phyloP scores from a whole-genome alignment of 495 filamentous ascomycete genomes.

The Melanomma pulvis-pyrius region DNA sequence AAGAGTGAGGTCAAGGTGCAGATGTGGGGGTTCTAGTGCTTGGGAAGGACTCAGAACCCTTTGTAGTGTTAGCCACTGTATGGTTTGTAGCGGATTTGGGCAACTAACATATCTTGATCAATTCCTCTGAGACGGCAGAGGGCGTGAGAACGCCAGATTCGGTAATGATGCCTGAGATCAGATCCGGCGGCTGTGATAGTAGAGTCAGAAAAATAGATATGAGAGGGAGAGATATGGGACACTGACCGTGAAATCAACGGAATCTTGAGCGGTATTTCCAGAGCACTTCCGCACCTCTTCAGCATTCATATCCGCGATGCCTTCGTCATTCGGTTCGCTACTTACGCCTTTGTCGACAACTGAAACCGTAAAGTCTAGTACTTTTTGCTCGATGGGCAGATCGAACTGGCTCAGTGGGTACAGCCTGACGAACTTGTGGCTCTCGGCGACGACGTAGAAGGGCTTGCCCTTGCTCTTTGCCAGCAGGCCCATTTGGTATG shows the following conservation, averaged over 20 bases:
- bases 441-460: slow-evolving; percentile 91
- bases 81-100: neutral
- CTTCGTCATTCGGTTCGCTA: slow-evolving; percentile 42
- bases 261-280: slow-evolving; percentile 44
- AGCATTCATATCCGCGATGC: slow-evolving; percentile 29
- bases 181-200: slow-evolving; percentile 60
- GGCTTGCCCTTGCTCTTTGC: slow-evolving; percentile 76
- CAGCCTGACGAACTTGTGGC: slow-evolving; percentile 88
- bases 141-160: slow-evolving; percentile 75
- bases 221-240: neutral
- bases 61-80: neutral
- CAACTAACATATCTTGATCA: slow-evolving; percentile 67
- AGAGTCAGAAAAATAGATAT: neutral
- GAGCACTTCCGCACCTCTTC: slow-evolving; percentile 31
- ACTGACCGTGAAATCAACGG: slow-evolving; percentile 81
- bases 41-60: slow-evolving; percentile 57
- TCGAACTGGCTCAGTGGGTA: slow-evolving; percentile 80
- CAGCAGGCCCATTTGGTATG: slow-evolving; percentile 83
- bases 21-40: slow-evolving; percentile 1
- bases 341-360: slow-evolving; percentile 30
- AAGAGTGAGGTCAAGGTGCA: neutral
- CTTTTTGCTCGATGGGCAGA: slow-evolving; percentile 72
- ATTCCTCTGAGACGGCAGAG: slow-evolving; percentile 73
- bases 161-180: slow-evolving; percentile 79
- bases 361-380: slow-evolving; percentile 65